A percentile compares a stretch with the other conserved stretches of the same genome.
Evolutionary conservation across 371 early-diverging fungal genomes (phyloP).

Genomic region (Nematocida parisii): DNA sequence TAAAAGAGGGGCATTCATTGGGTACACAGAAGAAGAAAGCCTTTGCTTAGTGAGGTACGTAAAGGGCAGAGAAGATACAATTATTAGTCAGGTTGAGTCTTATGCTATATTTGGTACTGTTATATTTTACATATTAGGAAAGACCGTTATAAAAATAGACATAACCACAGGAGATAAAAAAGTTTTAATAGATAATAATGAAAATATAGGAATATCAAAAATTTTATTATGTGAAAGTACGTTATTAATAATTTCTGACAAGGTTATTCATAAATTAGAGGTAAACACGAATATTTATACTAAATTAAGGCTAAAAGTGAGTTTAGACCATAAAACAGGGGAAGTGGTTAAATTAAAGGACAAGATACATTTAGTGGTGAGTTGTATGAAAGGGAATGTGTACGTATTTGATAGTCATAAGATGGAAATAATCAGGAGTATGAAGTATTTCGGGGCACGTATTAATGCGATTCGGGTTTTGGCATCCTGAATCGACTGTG

Average conservation of each 20-base stretch:
- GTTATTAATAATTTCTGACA: slow-evolving; percentile 21
- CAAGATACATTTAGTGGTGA: slow-evolving; percentile 17
- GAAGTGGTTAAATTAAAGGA: not conserved
- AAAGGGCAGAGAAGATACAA: slow-evolving; percentile 30
- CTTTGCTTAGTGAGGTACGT: slow-evolving; percentile 36
- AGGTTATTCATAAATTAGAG: slow-evolving; percentile 36
- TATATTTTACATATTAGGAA: slow-evolving; percentile 34
- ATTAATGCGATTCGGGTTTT: slow-evolving; percentile 36
- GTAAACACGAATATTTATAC: slow-evolving; percentile 27
- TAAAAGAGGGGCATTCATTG: slow-evolving; percentile 39
- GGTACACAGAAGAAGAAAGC: slow-evolving; percentile 5
- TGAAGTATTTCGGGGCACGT: slow-evolving; percentile 44
- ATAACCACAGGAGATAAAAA: slow-evolving; percentile 41
- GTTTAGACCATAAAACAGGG: slow-evolving; percentile 11
- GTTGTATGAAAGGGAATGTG: slow-evolving; percentile 45
- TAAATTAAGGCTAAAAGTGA: slow-evolving; percentile 42
- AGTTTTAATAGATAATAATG: slow-evolving; percentile 27
- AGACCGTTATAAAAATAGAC: slow-evolving; percentile 35
- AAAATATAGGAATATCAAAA: not conserved
- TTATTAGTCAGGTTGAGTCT: slow-evolving; percentile 6
- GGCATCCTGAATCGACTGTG: not conserved
- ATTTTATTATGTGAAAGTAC: slow-evolving; percentile 5
- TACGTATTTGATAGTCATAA: slow-evolving; percentile 48
- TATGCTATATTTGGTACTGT: slow-evolving; percentile 30
- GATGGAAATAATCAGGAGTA: slow-evolving; percentile 55